These are phyloP conservation scores for Gossypium gossypioides DNA, from an alignment of 441 rosid species.

Conservation along the genomic window DNA sequence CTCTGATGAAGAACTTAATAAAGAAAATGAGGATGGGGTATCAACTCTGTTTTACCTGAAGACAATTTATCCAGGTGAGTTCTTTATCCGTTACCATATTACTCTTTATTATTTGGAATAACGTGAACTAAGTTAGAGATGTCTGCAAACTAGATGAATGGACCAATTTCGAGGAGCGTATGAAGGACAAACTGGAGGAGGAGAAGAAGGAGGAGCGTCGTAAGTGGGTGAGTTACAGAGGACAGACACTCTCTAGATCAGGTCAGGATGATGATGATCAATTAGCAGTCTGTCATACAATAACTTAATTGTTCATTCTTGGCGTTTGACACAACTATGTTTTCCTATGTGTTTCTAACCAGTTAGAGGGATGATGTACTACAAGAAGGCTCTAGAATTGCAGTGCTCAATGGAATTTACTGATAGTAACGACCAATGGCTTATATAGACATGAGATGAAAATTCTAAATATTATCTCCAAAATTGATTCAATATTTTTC, in stretches of 20 bases:
- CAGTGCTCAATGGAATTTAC: constrained; percentile 65
- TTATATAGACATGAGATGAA: constrained; percentile 10
- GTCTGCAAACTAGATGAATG: constrained; percentile 66
- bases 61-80: constrained; percentile 86
- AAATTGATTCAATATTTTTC: background rate
- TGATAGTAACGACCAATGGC: constrained; percentile 45
- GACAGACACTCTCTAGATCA: constrained; percentile 91
- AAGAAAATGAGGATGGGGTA: constrained; percentile 93
- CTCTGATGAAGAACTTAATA: constrained; percentile 68
- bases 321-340: constrained; percentile 5
- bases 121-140: constrained; percentile 14
- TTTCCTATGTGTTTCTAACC: constrained; percentile 18
- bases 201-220: constrained; percentile 43
- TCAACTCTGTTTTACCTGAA: constrained; percentile 71
- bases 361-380: constrained; percentile 99
- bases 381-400: constrained; percentile 65
- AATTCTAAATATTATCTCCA: constrained; percentile 3
- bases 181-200: constrained; percentile 26
- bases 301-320: background rate
- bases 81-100: constrained; percentile 7
- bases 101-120: constrained; percentile 13
- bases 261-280: constrained; percentile 28
- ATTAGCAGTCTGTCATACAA: background rate
- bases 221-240: constrained; percentile 88
- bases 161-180: constrained; percentile 62